These are phyloP conservation scores for Fusarium sp. DNA, from an alignment of 2,329 filamentous ascomycete genomes.

Conservation along the genomic window DNA sequence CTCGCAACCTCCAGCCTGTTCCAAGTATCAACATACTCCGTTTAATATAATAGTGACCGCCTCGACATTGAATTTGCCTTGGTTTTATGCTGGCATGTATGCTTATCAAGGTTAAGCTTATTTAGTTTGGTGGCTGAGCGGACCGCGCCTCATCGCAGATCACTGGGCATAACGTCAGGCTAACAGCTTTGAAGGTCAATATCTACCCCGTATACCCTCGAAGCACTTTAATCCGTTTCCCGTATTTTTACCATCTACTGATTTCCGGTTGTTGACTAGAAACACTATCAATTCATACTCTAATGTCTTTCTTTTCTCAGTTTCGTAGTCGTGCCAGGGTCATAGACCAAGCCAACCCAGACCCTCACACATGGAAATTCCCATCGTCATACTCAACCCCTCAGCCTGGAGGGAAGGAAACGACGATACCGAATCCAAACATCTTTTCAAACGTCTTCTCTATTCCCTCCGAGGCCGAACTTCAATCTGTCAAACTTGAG, in stretches of 20 bases:
- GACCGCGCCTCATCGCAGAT: conserved; percentile 12
- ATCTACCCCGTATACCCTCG: background rate
- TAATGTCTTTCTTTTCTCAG: conserved; percentile 20
- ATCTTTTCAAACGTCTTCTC: conserved; percentile 26
- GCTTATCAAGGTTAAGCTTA: conserved; percentile 7
- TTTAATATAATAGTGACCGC: no score
- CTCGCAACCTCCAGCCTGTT: no score
- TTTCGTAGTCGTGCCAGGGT: conserved; percentile 14
- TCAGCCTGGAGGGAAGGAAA: conserved; percentile 19
- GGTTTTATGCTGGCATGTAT: background rate
- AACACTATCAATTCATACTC: no score
- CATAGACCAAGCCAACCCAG: conserved; percentile 11
- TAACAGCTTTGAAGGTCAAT: background rate
- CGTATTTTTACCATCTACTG: rapidly evolving
- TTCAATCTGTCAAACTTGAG: background rate
- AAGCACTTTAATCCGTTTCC: background rate
- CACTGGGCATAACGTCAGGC: background rate
- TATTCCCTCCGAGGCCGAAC: background rate
- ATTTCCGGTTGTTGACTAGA: background rate
- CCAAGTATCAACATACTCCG: no score
- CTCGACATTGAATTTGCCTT: no score
- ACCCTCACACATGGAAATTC: conserved; percentile 31
- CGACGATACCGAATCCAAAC: conserved; percentile 18
- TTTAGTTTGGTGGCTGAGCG: conserved; percentile 19
- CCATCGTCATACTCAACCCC: conserved; percentile 20